phyloP scores from a whole-genome alignment of 345 rosid genomes.

The Syzygium aqueum region DNA sequence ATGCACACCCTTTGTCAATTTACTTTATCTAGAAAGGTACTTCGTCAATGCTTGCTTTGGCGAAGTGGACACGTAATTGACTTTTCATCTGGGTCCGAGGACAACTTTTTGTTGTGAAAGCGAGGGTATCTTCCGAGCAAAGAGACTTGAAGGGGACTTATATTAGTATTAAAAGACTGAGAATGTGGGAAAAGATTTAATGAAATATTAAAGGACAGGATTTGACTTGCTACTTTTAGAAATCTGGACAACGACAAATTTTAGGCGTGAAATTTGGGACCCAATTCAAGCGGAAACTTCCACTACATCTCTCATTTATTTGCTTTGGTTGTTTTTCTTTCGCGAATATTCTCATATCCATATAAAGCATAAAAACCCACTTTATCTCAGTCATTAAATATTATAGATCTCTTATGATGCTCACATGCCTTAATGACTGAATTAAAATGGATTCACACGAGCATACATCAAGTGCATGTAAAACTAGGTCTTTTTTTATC shows the following conservation, averaged over 20 bases:
- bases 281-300: neutral
- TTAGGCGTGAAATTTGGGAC: neutral
- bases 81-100: neutral
- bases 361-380: neutral
- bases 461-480: neutral
- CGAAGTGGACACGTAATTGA: neutral
- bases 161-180: neutral
- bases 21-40: neutral
- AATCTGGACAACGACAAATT: neutral
- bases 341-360: neutral
- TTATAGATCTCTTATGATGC: neutral
- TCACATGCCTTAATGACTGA: neutral
- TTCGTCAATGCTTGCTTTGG: neutral
- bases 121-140: neutral
- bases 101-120: neutral
- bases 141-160: neutral
- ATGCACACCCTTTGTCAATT: neutral
- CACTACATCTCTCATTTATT: neutral
- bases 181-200: neutral
- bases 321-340: neutral
- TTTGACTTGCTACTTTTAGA: neutral
- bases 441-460: neutral
- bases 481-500: neutral
- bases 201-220: neutral
- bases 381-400: neutral